A percentile compares a stretch with the other conserved stretches of the same genome.
These are phyloP conservation scores for Trichoderma sp. DNA, from an alignment of 2,329 filamentous ascomycete genomes.

Conservation along the genomic window DNA sequence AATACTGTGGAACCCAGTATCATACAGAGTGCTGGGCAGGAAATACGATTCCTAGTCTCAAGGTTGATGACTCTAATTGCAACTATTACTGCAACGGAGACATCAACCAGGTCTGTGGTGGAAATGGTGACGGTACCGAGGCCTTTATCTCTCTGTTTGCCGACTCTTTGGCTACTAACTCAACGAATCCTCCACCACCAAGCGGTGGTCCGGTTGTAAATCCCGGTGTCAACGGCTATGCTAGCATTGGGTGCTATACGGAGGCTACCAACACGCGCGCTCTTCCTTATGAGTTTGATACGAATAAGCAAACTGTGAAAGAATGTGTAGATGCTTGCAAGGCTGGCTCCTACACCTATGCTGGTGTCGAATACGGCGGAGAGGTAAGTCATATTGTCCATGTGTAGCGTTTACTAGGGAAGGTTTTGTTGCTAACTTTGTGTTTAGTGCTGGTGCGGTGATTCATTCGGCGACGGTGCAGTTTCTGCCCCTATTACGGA, in stretches of 20 bases:
- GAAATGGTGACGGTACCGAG: conserved; percentile 44
- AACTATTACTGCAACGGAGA: conserved; percentile 54
- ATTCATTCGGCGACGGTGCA: conserved; percentile 34
- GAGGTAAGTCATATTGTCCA: conserved; percentile 29
- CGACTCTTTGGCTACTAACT: conserved; percentile 35
- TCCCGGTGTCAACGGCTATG: conserved; percentile 41
- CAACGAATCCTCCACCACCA: not conserved
- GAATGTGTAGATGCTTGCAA: conserved; percentile 40
- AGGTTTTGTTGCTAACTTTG: not conserved
- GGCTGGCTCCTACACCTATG: conserved; percentile 36
- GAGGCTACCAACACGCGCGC: conserved; percentile 39
- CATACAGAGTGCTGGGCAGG: conserved; percentile 58
- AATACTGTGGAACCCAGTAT: conserved; percentile 54
- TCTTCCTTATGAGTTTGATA: conserved; percentile 33
- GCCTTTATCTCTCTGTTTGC: conserved; percentile 53
- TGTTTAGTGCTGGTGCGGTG: conserved; percentile 42
- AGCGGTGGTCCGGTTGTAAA: conserved; percentile 38
- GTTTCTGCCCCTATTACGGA: conserved; percentile 36
- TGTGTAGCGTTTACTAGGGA: conserved; percentile 2
- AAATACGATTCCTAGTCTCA: conserved; percentile 45
- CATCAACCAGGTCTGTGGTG: conserved; percentile 55
- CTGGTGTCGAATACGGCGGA: conserved; percentile 44
- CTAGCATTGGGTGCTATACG: conserved; percentile 43
- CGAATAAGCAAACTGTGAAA: conserved; percentile 37
- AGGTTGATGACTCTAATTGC: conserved; percentile 51